Evolutionary conservation across 495 filamentous ascomycete genomes (phyloP).

Genomic region (Pyrenopolyporus hunteri): DNA sequence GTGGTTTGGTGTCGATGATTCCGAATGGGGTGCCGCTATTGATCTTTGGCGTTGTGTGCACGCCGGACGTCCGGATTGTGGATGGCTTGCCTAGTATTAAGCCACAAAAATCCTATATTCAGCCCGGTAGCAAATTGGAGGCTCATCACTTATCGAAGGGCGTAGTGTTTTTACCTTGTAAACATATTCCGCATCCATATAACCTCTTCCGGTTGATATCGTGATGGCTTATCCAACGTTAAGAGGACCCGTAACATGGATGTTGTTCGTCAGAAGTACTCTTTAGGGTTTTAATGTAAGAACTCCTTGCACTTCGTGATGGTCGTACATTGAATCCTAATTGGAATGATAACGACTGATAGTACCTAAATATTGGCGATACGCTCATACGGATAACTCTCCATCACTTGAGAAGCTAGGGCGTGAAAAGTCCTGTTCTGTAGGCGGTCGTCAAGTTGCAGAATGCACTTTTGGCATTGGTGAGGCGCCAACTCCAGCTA

Average conservation of each 20-base stretch:
- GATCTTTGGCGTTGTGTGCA: constrained; percentile 2
- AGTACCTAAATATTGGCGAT: too few relatives aligned
- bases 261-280: neutral
- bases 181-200: constrained; percentile 12
- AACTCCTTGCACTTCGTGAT: too few relatives aligned
- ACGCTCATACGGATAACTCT: too few relatives aligned
- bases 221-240: neutral
- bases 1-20: neutral
- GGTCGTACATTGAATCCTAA: too few relatives aligned
- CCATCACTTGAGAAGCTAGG: neutral
- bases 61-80: constrained; percentile 27
- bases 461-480: neutral
- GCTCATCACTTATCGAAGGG: neutral
- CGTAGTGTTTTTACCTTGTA: neutral
- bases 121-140: neutral
- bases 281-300: too few relatives aligned
- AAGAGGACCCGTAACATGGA: too few relatives aligned
- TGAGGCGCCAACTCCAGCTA: neutral
- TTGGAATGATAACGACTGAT: too few relatives aligned
- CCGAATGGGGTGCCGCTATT: neutral
- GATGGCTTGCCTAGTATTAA: neutral
- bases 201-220: neutral
- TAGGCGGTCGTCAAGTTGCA: neutral
- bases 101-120: neutral
- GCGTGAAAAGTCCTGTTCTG: neutral